A percentile compares a stretch with the other conserved stretches of the same genome.
These are phyloP conservation scores for Amanita rubescens DNA, from an alignment of 768 basidiomycete genomes.

Conservation along the genomic window DNA sequence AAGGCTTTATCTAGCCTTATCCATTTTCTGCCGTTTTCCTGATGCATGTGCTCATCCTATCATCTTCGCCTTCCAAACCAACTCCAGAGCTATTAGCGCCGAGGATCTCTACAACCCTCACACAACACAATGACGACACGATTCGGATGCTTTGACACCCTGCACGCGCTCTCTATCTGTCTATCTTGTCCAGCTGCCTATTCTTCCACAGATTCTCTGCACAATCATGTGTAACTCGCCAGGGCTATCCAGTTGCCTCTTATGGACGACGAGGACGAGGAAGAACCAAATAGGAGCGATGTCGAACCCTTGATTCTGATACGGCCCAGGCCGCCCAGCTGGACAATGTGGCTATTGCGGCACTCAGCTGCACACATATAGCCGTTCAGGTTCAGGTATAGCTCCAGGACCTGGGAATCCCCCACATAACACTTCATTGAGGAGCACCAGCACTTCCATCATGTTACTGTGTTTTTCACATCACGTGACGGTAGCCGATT, in stretches of 20 bases:
- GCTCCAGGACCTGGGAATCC: too few species aligned
- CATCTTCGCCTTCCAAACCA: too few species aligned
- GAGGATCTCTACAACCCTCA: neutral
- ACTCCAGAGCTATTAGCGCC: neutral
- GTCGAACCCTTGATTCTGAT: constrained; percentile 6
- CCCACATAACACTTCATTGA: too few species aligned
- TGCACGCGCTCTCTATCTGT: neutral
- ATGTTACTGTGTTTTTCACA: neutral
- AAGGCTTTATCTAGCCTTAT: too few species aligned
- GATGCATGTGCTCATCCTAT: too few species aligned
- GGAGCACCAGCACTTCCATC: too few species aligned
- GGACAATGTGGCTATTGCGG: constrained; percentile 4
- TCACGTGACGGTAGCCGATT: neutral
- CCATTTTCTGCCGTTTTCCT: too few species aligned
- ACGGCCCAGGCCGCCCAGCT: neutral
- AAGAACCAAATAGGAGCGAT: neutral
- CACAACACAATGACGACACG: neutral
- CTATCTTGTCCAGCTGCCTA: neutral
- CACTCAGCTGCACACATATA: neutral
- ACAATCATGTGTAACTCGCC: neutral
- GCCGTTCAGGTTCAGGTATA: too few species aligned
- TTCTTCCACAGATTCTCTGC: neutral
- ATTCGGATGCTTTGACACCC: constrained; percentile 3
- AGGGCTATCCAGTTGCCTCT: constrained; percentile 4
- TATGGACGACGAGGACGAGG: constrained; percentile 2